Conservation (phyloP, 2,329 filamentous ascomycete species). For the Ophiostoma sp. region DNA sequence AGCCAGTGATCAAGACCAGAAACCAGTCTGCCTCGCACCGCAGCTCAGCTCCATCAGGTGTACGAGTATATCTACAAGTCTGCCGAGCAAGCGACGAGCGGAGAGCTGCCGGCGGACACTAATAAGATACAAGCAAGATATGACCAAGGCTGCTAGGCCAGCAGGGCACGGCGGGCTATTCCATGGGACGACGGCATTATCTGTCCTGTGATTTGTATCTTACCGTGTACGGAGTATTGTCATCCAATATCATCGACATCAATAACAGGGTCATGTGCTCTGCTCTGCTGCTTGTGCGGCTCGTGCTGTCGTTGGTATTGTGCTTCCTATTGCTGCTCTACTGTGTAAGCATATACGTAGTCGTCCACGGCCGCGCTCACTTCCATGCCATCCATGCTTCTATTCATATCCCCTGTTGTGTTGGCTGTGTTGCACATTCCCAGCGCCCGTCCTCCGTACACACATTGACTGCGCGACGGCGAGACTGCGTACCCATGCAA, state of each 20-base stretch:
- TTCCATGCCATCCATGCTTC: neutral
- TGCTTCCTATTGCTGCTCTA: neutral
- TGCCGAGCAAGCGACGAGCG: neutral
- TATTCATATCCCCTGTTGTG: neutral
- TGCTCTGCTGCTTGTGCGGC: no score
- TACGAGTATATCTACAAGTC: neutral
- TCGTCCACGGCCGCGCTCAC: no score
- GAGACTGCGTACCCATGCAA: neutral
- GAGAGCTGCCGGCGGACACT: neutral
- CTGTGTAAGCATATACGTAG: no score
- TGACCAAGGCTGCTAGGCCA: constrained; percentile 8
- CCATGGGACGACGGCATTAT: constrained; percentile 5
- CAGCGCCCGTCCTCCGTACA: neutral
- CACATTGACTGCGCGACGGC: neutral
- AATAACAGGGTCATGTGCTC: no score
- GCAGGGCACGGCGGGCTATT: neutral
- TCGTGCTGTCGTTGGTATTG: no score
- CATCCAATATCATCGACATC: neutral
- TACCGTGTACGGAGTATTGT: neutral
- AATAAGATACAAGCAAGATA: neutral
- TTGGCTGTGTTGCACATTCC: constrained; percentile 11
- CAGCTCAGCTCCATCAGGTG: no score
- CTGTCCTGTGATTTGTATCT: neutral
- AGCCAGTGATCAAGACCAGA: neutral
- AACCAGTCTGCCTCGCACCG: neutral